A percentile compares a stretch with the other conserved stretches of the same genome.
Conservation (phyloP, 169 alveolate species). For the Plasmodium falciparum region DNA sequence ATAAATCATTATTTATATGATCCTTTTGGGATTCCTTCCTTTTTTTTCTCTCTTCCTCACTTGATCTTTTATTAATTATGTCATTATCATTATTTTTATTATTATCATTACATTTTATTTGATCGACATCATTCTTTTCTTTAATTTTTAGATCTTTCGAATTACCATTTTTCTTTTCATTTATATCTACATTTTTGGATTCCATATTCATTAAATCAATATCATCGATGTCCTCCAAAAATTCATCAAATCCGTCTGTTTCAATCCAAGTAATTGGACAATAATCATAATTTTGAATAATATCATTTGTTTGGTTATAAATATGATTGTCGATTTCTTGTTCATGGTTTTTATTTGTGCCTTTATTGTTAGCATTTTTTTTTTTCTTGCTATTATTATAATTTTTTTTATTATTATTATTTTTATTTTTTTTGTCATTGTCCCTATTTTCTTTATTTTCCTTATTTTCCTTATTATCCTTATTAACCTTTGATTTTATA, state of each 20-base stretch:
- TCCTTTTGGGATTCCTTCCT: background rate
- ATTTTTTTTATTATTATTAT: background rate
- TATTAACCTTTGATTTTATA: background rate
- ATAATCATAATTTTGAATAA: slow-evolving; percentile 27
- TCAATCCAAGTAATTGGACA: slow-evolving; percentile 62
- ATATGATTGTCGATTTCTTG: background rate
- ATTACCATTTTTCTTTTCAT: slow-evolving; percentile 13
- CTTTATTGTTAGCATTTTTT: background rate
- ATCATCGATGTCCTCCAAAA: slow-evolving; percentile 61
- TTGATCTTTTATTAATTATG: no score
- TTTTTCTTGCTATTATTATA: background rate
- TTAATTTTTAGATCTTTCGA: background rate
- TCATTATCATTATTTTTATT: background rate
- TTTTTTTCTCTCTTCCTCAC: background rate
- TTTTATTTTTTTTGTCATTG: no score
- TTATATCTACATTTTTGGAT: slow-evolving; percentile 23
- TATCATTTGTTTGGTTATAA: background rate
- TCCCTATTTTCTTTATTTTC: background rate
- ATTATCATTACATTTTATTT: background rate
- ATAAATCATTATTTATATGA: background rate
- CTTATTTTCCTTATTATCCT: background rate
- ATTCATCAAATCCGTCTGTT: slow-evolving; percentile 71
- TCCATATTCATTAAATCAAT: slow-evolving; percentile 48
- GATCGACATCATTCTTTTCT: background rate
- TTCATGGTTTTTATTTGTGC: background rate